A percentile compares a stretch with the other conserved stretches of the same genome.
Conservation (phyloP, 306 rosid species). For the Citrullus amarus region DNA sequence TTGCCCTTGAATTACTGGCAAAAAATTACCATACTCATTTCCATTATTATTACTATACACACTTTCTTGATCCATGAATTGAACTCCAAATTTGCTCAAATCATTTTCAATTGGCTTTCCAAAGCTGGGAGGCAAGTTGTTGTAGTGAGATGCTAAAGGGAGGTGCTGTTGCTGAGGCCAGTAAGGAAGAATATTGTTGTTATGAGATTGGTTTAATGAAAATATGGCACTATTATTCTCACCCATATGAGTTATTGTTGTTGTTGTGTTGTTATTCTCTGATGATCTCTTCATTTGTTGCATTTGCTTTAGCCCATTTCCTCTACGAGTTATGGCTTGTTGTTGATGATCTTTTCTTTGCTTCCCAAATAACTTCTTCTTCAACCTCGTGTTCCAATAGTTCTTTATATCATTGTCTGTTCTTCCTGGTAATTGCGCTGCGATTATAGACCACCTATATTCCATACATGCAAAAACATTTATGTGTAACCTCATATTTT, state of each 20-base stretch:
- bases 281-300: conserved; percentile 4
- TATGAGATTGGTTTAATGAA: not conserved
- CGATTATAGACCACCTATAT: conserved; percentile 51
- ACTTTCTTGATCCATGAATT: not conserved
- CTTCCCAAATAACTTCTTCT: conserved; percentile 57
- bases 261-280: not conserved
- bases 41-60: not conserved
- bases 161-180: conserved; percentile 4
- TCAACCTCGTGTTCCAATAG: conserved; percentile 57
- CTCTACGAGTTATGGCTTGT: conserved; percentile 18
- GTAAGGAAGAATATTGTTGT: not conserved
- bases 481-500: not conserved
- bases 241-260: not conserved
- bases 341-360: conserved; percentile 31
- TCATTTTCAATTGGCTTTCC: not conserved
- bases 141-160: not conserved
- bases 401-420: conserved; percentile 55
- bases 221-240: not conserved
- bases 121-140: not conserved
- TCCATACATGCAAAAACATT: not conserved
- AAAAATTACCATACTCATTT: not conserved
- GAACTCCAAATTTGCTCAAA: not conserved
- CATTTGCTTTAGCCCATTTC: conserved; percentile 21
- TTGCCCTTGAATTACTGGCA: not conserved
- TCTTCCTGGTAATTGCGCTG: conserved; percentile 51